A percentile compares a stretch with the other conserved stretches of the same genome.
These are phyloP conservation scores for Sungouiozyma ichnusensis DNA, from an alignment of 805 yeast genomes.

Conservation along the genomic window DNA sequence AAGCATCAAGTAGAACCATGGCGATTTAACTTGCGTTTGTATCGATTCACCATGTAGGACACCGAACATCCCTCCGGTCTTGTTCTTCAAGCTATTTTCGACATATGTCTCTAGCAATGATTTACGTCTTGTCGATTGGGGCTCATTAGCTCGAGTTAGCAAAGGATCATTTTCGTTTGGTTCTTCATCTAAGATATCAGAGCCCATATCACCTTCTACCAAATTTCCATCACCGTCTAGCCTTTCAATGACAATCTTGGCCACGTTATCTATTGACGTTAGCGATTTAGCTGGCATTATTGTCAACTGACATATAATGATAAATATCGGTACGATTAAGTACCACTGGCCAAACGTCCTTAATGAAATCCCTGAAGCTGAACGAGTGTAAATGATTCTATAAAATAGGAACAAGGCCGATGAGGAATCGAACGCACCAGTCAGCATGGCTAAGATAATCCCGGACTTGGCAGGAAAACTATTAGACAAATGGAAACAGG, in stretches of 20 bases:
- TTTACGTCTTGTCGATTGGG: constrained; percentile 27
- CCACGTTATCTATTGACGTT: constrained; percentile 57
- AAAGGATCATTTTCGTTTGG: constrained; percentile 27
- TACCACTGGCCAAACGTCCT: constrained; percentile 55
- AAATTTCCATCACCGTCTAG: constrained; percentile 58
- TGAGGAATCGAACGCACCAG: constrained; percentile 92
- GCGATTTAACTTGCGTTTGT: constrained; percentile 36
- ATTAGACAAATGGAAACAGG: constrained; percentile 83
- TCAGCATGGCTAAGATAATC: constrained; percentile 63
- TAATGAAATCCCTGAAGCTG: constrained; percentile 27
- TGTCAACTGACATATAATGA: constrained; percentile 58
- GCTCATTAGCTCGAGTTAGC: constrained; percentile 7
- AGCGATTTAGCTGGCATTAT: constrained; percentile 76
- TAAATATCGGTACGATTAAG: constrained; percentile 68
- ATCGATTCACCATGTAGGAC: constrained; percentile 57
- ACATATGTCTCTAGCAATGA: constrained; percentile 60
- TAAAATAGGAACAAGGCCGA: constrained; percentile 78
- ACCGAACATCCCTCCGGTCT: constrained; percentile 64
- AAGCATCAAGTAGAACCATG: constrained; percentile 75
- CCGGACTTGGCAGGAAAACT: constrained; percentile 79
- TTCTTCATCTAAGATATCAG: constrained; percentile 38
- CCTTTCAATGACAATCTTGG: constrained; percentile 62
- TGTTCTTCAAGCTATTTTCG: constrained; percentile 41
- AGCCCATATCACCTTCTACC: constrained; percentile 29
- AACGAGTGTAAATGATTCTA: constrained; percentile 48